These are phyloP conservation scores for Ustulina deusta DNA, from an alignment of 2,329 filamentous ascomycete species.

Conservation along the genomic window DNA sequence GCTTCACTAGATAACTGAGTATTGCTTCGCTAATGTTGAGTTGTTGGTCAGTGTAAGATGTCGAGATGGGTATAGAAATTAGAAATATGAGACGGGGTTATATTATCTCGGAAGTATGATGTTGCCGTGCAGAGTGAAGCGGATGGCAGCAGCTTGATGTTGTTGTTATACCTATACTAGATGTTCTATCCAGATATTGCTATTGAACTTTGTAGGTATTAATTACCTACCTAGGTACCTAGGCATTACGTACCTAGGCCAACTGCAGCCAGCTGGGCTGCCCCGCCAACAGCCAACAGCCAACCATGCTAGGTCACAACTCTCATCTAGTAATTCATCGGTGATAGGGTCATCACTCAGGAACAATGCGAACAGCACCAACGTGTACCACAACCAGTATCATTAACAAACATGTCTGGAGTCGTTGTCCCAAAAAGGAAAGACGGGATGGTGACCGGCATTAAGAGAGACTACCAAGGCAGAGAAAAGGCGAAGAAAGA, in stretches of 20 bases:
- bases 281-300: slow-evolving; percentile 17
- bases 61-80: not conserved
- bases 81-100: slow-evolving; percentile 4
- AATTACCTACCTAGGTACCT: not conserved
- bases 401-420: slow-evolving; percentile 44
- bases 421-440: slow-evolving; percentile 43
- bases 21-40: not conserved
- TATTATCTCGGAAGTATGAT: not conserved
- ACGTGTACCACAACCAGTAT: not conserved
- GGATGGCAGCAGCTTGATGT: not conserved
- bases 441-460: slow-evolving; percentile 57
- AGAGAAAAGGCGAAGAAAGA: slow-evolving; percentile 56
- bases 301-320: not conserved
- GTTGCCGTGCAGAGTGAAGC: not conserved
- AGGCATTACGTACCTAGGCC: not conserved
- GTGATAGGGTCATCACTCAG: not conserved
- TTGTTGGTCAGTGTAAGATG: not conserved
- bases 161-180: not conserved
- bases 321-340: not conserved
- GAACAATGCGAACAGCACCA: not conserved
- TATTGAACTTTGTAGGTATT: not conserved
- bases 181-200: not conserved
- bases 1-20: not conserved
- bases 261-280: slow-evolving; percentile 30
- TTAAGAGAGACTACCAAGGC: slow-evolving; percentile 68